These are phyloP conservation scores for Colletotrichum nymphaeae DNA, from an alignment of 2,329 filamentous ascomycete genomes.

Conservation along the genomic window DNA sequence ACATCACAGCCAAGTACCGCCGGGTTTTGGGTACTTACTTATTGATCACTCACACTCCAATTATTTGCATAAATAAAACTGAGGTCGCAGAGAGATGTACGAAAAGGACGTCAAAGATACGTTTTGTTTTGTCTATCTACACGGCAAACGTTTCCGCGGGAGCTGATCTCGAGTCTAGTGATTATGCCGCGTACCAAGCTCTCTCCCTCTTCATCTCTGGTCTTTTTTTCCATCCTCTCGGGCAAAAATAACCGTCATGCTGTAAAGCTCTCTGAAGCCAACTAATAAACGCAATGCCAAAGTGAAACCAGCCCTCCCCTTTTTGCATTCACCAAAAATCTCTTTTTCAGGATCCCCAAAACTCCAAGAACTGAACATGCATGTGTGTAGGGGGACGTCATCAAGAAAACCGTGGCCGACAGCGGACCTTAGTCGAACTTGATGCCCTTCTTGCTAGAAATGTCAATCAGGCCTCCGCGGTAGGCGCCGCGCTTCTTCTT, in stretches of 20 bases:
- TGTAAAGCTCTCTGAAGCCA: neutral
- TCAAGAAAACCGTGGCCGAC: too few relatives aligned
- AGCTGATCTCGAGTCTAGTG: neutral
- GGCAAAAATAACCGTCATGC: slow-evolving; percentile 6
- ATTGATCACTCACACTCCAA: neutral
- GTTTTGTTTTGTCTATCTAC: slow-evolving; percentile 19
- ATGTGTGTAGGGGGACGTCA: too few relatives aligned
- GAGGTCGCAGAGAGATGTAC: neutral
- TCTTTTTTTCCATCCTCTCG: neutral
- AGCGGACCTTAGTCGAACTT: slow-evolving; percentile 83
- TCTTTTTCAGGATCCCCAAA: slow-evolving; percentile 11
- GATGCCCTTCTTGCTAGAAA: slow-evolving; percentile 83
- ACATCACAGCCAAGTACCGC: neutral
- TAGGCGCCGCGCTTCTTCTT: slow-evolving; percentile 96
- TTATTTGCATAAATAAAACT: neutral
- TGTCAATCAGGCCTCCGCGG: slow-evolving; percentile 89
- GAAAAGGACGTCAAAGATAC: neutral
- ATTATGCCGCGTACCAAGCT: neutral
- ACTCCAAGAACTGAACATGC: slow-evolving; percentile 18
- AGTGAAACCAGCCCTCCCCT: neutral
- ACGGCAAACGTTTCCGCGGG: neutral
- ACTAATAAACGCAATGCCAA: slow-evolving; percentile 2
- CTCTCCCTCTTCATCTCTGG: neutral
- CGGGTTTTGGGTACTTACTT: too few relatives aligned
- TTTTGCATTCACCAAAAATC: neutral